Base-by-base conservation (phyloP, 2,329 filamentous ascomycete genomes). In the Pseudogymnoascus sp. region DNA sequence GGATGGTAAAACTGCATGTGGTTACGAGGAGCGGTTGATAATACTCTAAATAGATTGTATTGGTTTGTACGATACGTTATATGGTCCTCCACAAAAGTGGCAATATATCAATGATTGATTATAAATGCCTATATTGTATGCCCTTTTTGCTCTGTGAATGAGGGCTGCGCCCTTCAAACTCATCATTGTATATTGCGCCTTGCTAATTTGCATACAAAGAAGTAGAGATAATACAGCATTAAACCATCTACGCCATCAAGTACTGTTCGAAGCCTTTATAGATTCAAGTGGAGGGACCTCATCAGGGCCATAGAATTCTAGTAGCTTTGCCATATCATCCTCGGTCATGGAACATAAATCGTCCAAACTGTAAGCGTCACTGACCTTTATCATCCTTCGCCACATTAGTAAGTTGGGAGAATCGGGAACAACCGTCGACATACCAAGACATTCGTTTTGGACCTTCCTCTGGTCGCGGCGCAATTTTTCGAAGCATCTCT, bases 361-460 rank as follows among this genome's bases (percentile, higher is more conserved):
- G 66, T 96, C 88, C 74, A 96, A 85, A 62, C 82, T 87, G 81
- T 93, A 97, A 36, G 86, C 82, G 69, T 97, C 91, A 77, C 93
- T 97, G 36, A 97, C 90, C 67, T 85, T 88, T 59, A 87, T 91
- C 90, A 97, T 97, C 92, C 89, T 91, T 67, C 19, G 44, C 7
- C 13, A 10, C 40, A 71, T 79, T 64, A 78, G 74, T 60, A 67
- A 65, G 63, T 68, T 66, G 19, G 62, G 63, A 35, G 11, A 9
- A 31, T 13, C 17, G 47, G 65, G 2, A 35, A 21, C 11, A 47
- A 21, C 11, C 26, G 67, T 38, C 23, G 44, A 77, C 84, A 66
- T 73, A 91, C 90, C 93, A 97, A 68, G 87, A 83, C 93, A 97
- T 97, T 65, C 93, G 81, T 79, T 92, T 96, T 0, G 89, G 87